Percentiles rank a stretch among this genome's conserved stretches.
These are phyloP conservation scores for Colletotrichum sp. DNA, from an alignment of 2,329 filamentous ascomycete species.

Conservation along the genomic window DNA sequence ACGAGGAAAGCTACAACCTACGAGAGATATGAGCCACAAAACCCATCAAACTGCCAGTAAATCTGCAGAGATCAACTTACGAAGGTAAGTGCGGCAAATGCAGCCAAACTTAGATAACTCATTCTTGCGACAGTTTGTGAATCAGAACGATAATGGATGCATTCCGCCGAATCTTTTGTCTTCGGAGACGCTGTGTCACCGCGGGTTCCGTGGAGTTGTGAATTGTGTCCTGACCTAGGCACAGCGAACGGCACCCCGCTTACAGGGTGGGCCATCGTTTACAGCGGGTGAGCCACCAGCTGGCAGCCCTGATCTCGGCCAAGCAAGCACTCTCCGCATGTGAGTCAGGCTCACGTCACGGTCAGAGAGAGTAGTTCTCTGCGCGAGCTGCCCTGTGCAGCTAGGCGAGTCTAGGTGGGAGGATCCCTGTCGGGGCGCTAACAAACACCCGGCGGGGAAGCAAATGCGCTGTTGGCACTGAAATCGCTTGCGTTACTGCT, in stretches of 20 bases:
- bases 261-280: background rate
- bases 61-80: background rate
- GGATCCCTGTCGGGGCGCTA: background rate
- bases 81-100: background rate
- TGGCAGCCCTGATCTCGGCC: background rate
- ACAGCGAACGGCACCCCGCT: background rate
- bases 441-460: background rate
- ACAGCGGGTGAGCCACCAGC: background rate
- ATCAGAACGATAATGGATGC: background rate
- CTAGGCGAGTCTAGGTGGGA: background rate
- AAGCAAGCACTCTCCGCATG: background rate
- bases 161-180: background rate
- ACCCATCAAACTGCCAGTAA: background rate
- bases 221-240: background rate
- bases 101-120: background rate
- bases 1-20: background rate
- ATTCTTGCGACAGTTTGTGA: background rate
- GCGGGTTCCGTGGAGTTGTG: background rate
- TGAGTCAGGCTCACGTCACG: constrained; percentile 13
- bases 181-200: background rate
- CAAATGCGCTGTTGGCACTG: background rate
- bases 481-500: background rate
- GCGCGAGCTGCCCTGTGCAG: background rate
- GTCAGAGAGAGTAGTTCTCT: background rate
- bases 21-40: background rate